phyloP scores from a whole-genome alignment of 2,329 filamentous ascomycete genomes.

The Cladosporium halotolerans region DNA sequence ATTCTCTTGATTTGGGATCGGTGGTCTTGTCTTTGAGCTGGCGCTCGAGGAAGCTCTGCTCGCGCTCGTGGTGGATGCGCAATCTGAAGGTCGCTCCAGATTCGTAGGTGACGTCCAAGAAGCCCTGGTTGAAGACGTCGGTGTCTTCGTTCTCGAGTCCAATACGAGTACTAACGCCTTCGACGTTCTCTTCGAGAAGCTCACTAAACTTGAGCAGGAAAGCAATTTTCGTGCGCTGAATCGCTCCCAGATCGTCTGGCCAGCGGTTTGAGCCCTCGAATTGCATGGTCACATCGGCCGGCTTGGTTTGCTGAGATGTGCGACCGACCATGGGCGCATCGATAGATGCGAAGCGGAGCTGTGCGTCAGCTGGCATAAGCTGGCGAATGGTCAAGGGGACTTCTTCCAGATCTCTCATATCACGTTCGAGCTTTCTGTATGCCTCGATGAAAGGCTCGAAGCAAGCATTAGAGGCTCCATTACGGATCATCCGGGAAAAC shows the following conservation, averaged over 20 bases:
- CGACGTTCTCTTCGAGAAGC: conserved; percentile 59
- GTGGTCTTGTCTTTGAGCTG: conserved; percentile 67
- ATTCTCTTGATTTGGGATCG: conserved; percentile 59
- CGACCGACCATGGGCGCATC: conserved; percentile 45
- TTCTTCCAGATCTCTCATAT: conserved; percentile 71
- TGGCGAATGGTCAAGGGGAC: conserved; percentile 82
- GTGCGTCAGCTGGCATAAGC: conserved; percentile 64
- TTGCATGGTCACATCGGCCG: conserved; percentile 75
- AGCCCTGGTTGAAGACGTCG: conserved; percentile 69
- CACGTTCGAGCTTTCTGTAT: conserved; percentile 67
- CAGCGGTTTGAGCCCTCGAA: conserved; percentile 91
- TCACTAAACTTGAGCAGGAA: conserved; percentile 71
- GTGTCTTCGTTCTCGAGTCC: conserved; percentile 72
- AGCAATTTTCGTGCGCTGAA: conserved; percentile 89
- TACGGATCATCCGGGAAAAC: conserved; percentile 41
- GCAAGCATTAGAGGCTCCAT: conserved; percentile 35
- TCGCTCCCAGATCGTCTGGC: conserved; percentile 86
- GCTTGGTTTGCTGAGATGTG: conserved; percentile 36
- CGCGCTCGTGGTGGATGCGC: conserved; percentile 82
- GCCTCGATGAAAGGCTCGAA: conserved; percentile 66
- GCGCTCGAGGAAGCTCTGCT: conserved; percentile 73
- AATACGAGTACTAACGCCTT: conserved; percentile 59
- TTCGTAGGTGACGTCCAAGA: conserved; percentile 72
- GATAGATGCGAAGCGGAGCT: conserved; percentile 68
- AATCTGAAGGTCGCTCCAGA: conserved; percentile 71